Base-by-base conservation (phyloP, 768 basidiomycete genomes). In the Glaciozyma antarctica region DNA sequence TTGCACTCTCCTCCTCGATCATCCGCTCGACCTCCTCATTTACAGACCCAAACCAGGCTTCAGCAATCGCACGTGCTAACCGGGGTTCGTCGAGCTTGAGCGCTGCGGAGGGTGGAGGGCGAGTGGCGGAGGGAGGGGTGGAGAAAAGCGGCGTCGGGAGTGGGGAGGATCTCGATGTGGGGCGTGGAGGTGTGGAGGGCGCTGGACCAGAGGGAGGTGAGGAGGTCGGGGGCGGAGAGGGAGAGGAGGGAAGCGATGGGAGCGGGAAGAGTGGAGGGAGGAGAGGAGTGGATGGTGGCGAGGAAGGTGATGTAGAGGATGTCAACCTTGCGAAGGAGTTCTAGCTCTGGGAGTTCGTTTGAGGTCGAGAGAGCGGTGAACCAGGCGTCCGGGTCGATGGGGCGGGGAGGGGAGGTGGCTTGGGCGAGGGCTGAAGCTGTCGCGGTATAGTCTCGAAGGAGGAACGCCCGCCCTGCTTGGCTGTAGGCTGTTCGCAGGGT, bases 41-140 rank as follows among this genome's bases (percentile, higher is more conserved):
- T 15, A 66, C 61, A 21, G 53, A 57, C 0, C 63, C 69, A 30
- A 70, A 47, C 65, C 65, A 70, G 2, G 69, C 65, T n/a, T 70
- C 69, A 38, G 54, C 60, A 49, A 65, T 41, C 3, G 45, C n/a
- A 5, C 63, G 58, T 1, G 69, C 69, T 8, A 21, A 21, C 3
- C n/a, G 12, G 6, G 65, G 63, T 24, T 64, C 28, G 24, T 64
- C 63, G 28, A 70, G 57, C 58, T 67, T 66, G 63, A 70, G 60
- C 0, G 69, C 69, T 21, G 63, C 65, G 53, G n/a, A 70, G 61
- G 19, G 54, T 45, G 63, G n/a, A 70, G 65, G 28, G 69, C 34
- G 53, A 60, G n/a, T 49, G 26, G 52, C 58, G 61, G n/a, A 70
- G 58, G 9, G 69, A 62, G 2, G 69, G 69, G 38, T 70, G 69